Evolutionary conservation across 345 rosid species (phyloP).

Genomic region (Populus deltoides): DNA sequence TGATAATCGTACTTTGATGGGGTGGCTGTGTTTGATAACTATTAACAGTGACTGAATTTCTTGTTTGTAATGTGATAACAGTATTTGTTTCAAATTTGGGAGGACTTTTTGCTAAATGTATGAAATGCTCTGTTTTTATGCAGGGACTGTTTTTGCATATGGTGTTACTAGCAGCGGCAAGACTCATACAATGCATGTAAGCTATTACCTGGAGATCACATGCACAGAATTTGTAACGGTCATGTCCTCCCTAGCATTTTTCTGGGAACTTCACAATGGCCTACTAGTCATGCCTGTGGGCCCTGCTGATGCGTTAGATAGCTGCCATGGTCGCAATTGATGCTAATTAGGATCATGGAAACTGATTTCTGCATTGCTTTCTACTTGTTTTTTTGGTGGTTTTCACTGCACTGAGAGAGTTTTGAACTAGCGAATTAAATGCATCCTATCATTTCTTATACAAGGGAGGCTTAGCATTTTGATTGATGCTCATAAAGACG

Average conservation of each 20-base stretch:
- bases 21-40: background rate
- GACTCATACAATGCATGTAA: slow-evolving; percentile 97
- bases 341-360: too few relatives aligned
- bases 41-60: background rate
- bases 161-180: slow-evolving; percentile 97
- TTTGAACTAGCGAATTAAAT: background rate
- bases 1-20: background rate
- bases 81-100: background rate
- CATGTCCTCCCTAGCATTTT: background rate
- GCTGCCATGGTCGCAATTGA: background rate
- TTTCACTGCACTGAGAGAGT: background rate
- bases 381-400: background rate
- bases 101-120: background rate
- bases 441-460: background rate
- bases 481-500: background rate
- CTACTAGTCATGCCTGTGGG: background rate
- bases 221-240: background rate
- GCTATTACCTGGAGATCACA: slow-evolving; percentile 24
- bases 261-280: background rate
- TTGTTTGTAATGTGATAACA: background rate
- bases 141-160: slow-evolving; percentile 97
- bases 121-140: slow-evolving; percentile 1
- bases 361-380: background rate
- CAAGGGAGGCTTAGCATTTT: background rate
- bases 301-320: background rate